Conservation (phyloP, 257 asterid species). For the Solanum pinnatisectum region DNA sequence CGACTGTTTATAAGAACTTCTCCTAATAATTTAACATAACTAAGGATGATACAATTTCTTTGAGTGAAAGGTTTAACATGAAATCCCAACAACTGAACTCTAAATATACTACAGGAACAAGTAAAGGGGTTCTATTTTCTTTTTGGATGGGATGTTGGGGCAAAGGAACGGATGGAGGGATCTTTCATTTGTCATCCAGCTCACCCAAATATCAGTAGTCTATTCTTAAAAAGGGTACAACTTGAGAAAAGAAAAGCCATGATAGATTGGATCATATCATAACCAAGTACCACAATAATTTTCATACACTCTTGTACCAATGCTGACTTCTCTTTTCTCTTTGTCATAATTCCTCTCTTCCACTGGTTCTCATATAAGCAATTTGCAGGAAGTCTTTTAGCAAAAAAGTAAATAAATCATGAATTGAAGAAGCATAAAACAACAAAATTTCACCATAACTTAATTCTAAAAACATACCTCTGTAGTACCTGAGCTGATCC, state of each 20-base stretch:
- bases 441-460: neutral
- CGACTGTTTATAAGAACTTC: neutral
- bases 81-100: neutral
- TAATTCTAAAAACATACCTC: constrained; percentile 37
- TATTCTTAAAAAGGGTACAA: neutral
- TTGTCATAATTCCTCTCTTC: neutral
- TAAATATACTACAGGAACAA: neutral
- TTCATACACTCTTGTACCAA: neutral
- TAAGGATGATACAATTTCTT: neutral
- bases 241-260: neutral
- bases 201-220: neutral
- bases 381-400: neutral
- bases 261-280: neutral
- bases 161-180: neutral
- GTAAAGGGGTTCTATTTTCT: neutral
- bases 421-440: neutral
- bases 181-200: neutral
- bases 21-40: neutral
- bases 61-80: neutral
- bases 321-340: neutral
- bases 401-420: neutral
- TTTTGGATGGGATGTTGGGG: neutral
- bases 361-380: neutral
- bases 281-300: neutral
- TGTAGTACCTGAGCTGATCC: constrained; percentile 52